Conservation (phyloP, 495 filamentous ascomycete genomes). For the Penicillium herquei region DNA sequence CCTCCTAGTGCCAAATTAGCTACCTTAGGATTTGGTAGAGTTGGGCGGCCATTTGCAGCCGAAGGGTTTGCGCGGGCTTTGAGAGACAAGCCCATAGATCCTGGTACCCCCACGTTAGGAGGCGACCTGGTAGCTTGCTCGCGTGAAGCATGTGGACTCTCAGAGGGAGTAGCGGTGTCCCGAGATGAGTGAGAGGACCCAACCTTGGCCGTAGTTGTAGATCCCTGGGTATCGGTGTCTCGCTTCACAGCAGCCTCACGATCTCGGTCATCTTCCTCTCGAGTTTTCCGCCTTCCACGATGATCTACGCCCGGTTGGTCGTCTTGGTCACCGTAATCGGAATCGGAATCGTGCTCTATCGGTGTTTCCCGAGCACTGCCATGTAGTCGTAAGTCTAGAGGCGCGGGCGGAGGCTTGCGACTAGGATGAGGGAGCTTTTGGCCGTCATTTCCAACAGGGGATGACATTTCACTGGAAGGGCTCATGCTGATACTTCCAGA, state of each 20-base stretch:
- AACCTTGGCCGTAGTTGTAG: slow-evolving; percentile 56
- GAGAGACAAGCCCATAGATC: slow-evolving; percentile 37
- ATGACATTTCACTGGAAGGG: slow-evolving; percentile 15
- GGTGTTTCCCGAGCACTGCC: slow-evolving; percentile 41
- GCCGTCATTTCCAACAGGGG: slow-evolving; percentile 15
- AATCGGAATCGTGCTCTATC: slow-evolving; percentile 62
- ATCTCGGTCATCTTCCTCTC: slow-evolving; percentile 82
- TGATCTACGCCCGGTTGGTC: slow-evolving; percentile 50
- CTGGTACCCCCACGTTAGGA: slow-evolving; percentile 25
- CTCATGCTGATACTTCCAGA: slow-evolving; percentile 15
- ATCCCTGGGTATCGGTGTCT: slow-evolving; percentile 63
- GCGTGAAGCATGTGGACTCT: slow-evolving; percentile 20
- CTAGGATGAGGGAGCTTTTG: slow-evolving; percentile 50
- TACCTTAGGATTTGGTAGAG: slow-evolving; percentile 61
- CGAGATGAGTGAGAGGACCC: slow-evolving; percentile 6
- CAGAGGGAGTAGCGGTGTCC: slow-evolving; percentile 14
- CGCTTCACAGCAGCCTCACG: slow-evolving; percentile 63
- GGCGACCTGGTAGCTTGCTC: slow-evolving; percentile 28
- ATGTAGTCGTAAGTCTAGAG: slow-evolving; percentile 64
- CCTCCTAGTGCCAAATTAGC: slow-evolving; percentile 55
- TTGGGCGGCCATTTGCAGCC: slow-evolving; percentile 27
- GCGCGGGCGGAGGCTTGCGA: slow-evolving; percentile 82
- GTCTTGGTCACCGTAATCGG: slow-evolving; percentile 81
- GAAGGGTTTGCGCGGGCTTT: slow-evolving; percentile 27
- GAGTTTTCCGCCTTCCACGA: slow-evolving; percentile 79